These are phyloP conservation scores for Leccinum aurantiacum DNA, from an alignment of 768 basidiomycete genomes.

Conservation along the genomic window DNA sequence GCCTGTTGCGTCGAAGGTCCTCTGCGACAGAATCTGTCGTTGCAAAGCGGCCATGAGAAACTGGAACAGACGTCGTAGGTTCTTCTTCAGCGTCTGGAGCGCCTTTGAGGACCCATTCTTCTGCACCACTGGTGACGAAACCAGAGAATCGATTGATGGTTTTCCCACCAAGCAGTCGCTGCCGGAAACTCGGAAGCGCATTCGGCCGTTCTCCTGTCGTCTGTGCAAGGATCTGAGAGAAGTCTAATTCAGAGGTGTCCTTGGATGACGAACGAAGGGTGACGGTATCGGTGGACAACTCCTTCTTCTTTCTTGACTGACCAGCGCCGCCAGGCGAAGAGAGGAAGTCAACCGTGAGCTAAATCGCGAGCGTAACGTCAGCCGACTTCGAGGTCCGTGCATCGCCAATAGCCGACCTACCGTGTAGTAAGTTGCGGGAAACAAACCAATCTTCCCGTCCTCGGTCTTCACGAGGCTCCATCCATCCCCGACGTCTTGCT, in stretches of 20 bases:
- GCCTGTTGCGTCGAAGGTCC: conserved; percentile 35
- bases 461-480: conserved; percentile 72
- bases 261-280: conserved; percentile 47
- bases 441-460: conserved; percentile 61
- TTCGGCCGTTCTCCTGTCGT: conserved; percentile 67
- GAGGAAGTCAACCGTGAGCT: conserved; percentile 70
- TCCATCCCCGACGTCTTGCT: conserved; percentile 71
- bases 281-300: conserved; percentile 44
- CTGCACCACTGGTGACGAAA: conserved; percentile 84
- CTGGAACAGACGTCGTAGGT: conserved; percentile 16
- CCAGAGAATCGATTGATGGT: conserved; percentile 82
- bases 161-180: conserved; percentile 73
- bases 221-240: conserved; percentile 55
- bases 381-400: neutral
- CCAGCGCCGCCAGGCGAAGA: conserved; percentile 42
- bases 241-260: conserved; percentile 21
- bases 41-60: conserved; percentile 28
- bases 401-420: conserved; percentile 38
- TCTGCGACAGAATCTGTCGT: conserved; percentile 43
- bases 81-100: conserved; percentile 35
- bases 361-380: conserved; percentile 6
- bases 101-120: conserved; percentile 79
- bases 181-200: conserved; percentile 64
- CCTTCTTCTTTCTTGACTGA: conserved; percentile 20
- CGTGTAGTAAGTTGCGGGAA: conserved; percentile 73